Conservation (phyloP, 2,329 filamentous ascomycete genomes). For the Pseudogymnoascus sp. region DNA sequence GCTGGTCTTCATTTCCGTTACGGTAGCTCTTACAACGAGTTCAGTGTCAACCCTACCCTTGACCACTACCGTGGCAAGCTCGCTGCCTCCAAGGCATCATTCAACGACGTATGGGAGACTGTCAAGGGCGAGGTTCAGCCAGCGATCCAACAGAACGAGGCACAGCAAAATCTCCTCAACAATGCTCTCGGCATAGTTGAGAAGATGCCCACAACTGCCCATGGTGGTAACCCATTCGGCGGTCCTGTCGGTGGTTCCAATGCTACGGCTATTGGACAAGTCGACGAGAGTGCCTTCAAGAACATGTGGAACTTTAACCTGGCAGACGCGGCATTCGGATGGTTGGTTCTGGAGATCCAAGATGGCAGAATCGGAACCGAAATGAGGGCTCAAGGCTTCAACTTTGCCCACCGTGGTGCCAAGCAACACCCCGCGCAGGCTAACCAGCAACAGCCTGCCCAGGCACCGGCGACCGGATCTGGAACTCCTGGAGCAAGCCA, state of each 20-base stretch:
- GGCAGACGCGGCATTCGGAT: slow-evolving; percentile 94
- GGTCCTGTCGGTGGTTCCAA: slow-evolving; percentile 66
- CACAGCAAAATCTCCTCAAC: slow-evolving; percentile 83
- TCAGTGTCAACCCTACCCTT: slow-evolving; percentile 94
- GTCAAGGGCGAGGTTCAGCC: slow-evolving; percentile 94
- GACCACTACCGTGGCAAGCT: slow-evolving; percentile 98
- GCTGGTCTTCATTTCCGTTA: slow-evolving; percentile 97
- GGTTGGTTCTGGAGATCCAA: slow-evolving; percentile 89
- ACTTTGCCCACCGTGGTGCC: slow-evolving; percentile 89
- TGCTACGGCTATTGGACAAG: slow-evolving; percentile 67
- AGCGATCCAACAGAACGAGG: slow-evolving; percentile 86
- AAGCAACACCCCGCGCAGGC: slow-evolving; percentile 55
- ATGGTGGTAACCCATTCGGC: slow-evolving; percentile 93
- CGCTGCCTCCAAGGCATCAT: slow-evolving; percentile 93
- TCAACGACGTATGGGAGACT: slow-evolving; percentile 99
- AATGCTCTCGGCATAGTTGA: slow-evolving; percentile 90
- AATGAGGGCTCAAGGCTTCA: slow-evolving; percentile 98
- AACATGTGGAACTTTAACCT: slow-evolving; percentile 99
- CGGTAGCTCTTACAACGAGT: slow-evolving; percentile 98
- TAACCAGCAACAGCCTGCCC: slow-evolving; percentile 26
- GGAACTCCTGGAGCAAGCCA: slow-evolving; percentile 29
- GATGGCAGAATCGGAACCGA: slow-evolving; percentile 94
- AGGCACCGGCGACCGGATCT: slow-evolving; percentile 30
- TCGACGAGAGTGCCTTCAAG: slow-evolving; percentile 98
- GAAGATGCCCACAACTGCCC: slow-evolving; percentile 94